Evolutionary conservation across 805 yeast species (phyloP), one percentile per base, ranked within the genome.

Genomic region (Ogataea nakhonphanomensis): DNA sequence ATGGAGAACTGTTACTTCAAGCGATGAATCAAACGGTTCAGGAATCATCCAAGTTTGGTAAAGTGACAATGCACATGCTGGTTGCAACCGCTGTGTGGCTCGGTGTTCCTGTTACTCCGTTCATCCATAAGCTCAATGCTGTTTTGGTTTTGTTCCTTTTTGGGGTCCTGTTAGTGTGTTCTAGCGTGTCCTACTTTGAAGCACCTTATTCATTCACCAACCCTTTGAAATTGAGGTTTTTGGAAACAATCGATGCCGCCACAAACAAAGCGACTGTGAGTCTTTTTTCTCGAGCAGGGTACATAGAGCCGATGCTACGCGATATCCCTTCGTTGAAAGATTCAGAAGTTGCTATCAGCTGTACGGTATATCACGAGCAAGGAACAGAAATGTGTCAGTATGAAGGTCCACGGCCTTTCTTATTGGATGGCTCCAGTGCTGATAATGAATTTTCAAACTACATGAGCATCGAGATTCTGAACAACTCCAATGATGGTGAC

Each of bases 221-320:
- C 25, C 96, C 96, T 4, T 58, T 87, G 59, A 89, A 87, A 57
- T 65, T 86, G 42, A 69, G 90, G 47, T 83, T 84, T 53, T 63
- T 79, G 25, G 90, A 89, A 60, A 63, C 66, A 2, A 67, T 83
- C 37, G 74, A 84, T 48, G 55, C 63, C 26, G 44, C 47, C 2
- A 12, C 27, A 11, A 34, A 41, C 3, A 53, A 54, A 4, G 61
- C 79, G 11, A 54, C 52, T 23, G 79, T 78, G 13, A 62, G 60
- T 17, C 70, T 79, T 0, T 62, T 45, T 46, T 85, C 84, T 4
- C 70, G 82, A 48, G 60, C 62, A 14, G 79, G 77, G 8, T 68
- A 67, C 41, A 63, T 79, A 17, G 54, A 58, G 33, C 58, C 70
- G 6, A 58, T 81, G 26, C 56, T 87, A 29, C 31, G 54, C 4